These are phyloP conservation scores for Elsinoe australis DNA, from an alignment of 2,329 filamentous ascomycete species.

Conservation along the genomic window DNA sequence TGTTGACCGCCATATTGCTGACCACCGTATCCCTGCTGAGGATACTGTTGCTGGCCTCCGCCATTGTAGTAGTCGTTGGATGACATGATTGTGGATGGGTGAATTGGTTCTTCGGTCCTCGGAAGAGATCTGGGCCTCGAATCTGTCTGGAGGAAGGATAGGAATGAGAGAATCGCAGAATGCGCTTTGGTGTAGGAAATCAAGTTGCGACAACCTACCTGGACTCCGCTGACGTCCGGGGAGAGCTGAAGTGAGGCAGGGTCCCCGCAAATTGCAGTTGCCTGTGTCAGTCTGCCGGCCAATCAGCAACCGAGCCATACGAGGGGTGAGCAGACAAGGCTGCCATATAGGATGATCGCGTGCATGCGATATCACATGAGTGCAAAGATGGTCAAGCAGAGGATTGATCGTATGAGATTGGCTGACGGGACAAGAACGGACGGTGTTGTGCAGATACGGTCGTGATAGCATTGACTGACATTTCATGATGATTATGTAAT, in stretches of 20 bases:
- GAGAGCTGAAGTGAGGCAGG: slow-evolving; percentile 6
- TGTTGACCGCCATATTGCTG: slow-evolving; percentile 18
- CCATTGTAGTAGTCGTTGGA: slow-evolving; percentile 11
- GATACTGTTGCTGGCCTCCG: slow-evolving; percentile 15
- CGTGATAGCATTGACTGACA: too few relatives aligned
- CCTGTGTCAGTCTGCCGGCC: background rate
- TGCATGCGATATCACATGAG: too few relatives aligned
- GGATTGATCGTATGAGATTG: too few relatives aligned
- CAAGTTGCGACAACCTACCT: too few relatives aligned
- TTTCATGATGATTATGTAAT: too few relatives aligned
- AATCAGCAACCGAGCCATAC: background rate
- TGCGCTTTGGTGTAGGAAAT: background rate
- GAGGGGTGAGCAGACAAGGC: background rate
- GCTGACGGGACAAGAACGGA: too few relatives aligned
- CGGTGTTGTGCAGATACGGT: too few relatives aligned
- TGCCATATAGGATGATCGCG: too few relatives aligned
- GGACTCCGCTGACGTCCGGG: background rate
- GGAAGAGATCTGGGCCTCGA: too few relatives aligned
- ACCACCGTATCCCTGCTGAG: slow-evolving; percentile 3
- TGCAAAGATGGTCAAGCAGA: too few relatives aligned
- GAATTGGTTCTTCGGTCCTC: too few relatives aligned
- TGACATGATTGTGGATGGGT: background rate
- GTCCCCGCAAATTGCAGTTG: slow-evolving; percentile 13
- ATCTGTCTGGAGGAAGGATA: slow-evolving; percentile 9
- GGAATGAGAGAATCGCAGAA: background rate